phyloP scores from a whole-genome alignment of 225 moss, liverwort and hornwort genomes.

The Physcomitrellopsis africana region DNA sequence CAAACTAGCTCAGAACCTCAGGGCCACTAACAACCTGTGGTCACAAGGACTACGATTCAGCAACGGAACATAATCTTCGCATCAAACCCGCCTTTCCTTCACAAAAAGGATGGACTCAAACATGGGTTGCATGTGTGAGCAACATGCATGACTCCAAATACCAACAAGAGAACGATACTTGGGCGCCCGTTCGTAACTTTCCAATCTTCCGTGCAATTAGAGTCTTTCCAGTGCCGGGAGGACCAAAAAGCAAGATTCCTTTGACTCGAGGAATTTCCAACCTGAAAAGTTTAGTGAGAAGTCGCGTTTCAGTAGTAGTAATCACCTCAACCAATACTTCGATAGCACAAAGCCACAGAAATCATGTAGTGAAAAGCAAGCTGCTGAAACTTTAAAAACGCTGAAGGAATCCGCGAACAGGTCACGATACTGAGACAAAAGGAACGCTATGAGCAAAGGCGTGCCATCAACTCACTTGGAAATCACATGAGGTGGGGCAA shows the following conservation, averaged over 20 bases:
- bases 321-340: slow-evolving; percentile 8
- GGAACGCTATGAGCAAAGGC: not conserved
- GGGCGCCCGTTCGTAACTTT: slow-evolving; percentile 91
- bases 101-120: no score
- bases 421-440: slow-evolving; percentile 1
- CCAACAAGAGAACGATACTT: no score
- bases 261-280: slow-evolving; percentile 89
- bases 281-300: slow-evolving; percentile 37
- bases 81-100: no score
- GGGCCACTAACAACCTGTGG: slow-evolving; percentile 93
- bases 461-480: slow-evolving; percentile 57
- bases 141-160: no score
- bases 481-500: slow-evolving; percentile 83
- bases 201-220: slow-evolving; percentile 96
- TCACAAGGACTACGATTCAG: slow-evolving; percentile 16
- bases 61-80: slow-evolving; percentile 15
- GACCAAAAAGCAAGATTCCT: no score
- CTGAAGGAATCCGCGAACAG: not conserved
- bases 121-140: no score
- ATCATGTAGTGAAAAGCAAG: not conserved
- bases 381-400: not conserved
- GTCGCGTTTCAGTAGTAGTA: slow-evolving; percentile 21
- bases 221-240: slow-evolving; percentile 96
- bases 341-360: not conserved
- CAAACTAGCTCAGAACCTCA: slow-evolving; percentile 94